phyloP scores from a whole-genome alignment of 257 asterid genomes.

The Solanum tacnaense region DNA sequence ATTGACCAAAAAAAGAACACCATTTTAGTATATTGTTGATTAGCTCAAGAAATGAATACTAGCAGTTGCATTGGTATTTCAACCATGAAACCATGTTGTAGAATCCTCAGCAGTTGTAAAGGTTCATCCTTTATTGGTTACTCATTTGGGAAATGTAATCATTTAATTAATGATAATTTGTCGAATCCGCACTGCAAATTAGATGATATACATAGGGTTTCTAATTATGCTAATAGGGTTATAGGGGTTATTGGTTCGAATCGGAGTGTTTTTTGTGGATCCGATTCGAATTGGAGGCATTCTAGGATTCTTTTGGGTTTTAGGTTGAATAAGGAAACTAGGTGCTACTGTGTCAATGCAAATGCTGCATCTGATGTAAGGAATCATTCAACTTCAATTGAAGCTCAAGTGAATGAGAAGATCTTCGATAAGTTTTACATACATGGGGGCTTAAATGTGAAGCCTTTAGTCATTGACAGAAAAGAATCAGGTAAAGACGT shows the following conservation, averaged over 20 bases:
- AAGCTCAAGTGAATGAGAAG: conserved; percentile 33
- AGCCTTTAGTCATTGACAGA: conserved; percentile 43
- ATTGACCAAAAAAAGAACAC: background rate
- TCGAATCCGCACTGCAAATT: conserved; percentile 30
- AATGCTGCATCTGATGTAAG: conserved; percentile 55
- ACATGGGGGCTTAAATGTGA: conserved; percentile 46
- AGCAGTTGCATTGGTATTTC: conserved; percentile 48
- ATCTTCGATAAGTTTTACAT: conserved; percentile 50
- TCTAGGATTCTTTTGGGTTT: conserved; percentile 25
- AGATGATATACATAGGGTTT: conserved; percentile 3
- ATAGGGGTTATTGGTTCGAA: conserved; percentile 25
- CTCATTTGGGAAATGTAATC: conserved; percentile 24
- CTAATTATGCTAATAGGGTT: conserved; percentile 8
- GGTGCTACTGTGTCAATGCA: conserved; percentile 22
- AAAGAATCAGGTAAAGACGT: conserved; percentile 21
- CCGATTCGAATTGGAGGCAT: conserved; percentile 46
- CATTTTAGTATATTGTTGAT: background rate
- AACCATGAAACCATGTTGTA: conserved; percentile 45
- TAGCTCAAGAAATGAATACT: conserved; percentile 28
- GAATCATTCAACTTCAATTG: conserved; percentile 50
- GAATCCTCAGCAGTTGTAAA: conserved; percentile 28
- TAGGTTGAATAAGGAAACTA: conserved; percentile 9
- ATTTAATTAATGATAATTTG: conserved; percentile 18
- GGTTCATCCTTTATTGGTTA: conserved; percentile 39
- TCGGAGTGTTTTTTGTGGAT: conserved; percentile 35